Percentiles rank a stretch among this genome's conserved stretches.
These are phyloP conservation scores for Echites panduratus DNA, from an alignment of 257 asterid species.

Conservation along the genomic window DNA sequence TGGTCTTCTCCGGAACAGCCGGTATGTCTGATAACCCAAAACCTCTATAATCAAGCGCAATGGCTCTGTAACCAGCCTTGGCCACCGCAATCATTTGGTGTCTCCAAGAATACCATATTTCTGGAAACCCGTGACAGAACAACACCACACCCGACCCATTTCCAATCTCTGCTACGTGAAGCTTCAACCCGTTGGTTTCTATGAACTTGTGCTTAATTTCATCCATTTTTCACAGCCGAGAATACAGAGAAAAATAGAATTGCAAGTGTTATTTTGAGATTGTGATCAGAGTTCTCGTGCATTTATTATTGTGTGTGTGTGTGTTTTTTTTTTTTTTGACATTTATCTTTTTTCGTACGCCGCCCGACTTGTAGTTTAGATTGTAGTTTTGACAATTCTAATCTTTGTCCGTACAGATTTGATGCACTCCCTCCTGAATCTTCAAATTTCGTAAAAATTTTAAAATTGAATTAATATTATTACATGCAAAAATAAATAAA, in stretches of 20 bases:
- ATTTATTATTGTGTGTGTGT: neutral
- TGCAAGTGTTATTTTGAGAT: neutral
- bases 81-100: slow-evolving; percentile 32
- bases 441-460: too few species aligned
- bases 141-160: slow-evolving; percentile 14
- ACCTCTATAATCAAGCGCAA: slow-evolving; percentile 36
- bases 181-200: slow-evolving; percentile 27
- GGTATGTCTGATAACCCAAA: slow-evolving; percentile 56
- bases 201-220: slow-evolving; percentile 22
- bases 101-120: slow-evolving; percentile 36
- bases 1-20: slow-evolving; percentile 36
- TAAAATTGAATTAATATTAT: too few species aligned
- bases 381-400: too few species aligned
- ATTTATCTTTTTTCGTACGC: too few species aligned
- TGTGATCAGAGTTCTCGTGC: neutral
- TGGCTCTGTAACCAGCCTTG: slow-evolving; percentile 25
- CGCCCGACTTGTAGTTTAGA: too few species aligned
- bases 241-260: neutral
- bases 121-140: slow-evolving; percentile 32
- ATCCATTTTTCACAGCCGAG: slow-evolving; percentile 15
- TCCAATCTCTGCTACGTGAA: slow-evolving; percentile 27
- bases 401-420: too few species aligned
- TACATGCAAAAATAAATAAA: too few species aligned
- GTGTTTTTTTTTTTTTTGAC: too few species aligned
- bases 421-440: too few species aligned